Conservation (phyloP, 1,139 yeast genomes). For the Saccharomyces hybrid region DNA sequence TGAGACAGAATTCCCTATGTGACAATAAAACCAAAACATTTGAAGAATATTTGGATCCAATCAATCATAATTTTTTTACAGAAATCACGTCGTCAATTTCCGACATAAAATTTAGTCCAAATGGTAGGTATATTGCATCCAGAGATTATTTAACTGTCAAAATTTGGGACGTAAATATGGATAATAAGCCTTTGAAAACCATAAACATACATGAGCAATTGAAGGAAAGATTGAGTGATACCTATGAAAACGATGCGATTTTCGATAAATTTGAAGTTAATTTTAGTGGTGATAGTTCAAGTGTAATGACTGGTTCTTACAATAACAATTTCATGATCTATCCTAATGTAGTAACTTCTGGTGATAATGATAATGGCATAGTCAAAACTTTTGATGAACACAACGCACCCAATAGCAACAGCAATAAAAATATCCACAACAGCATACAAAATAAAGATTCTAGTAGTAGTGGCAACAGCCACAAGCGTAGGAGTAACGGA, state of each 20-base stretch:
- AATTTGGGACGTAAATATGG: slow-evolving; percentile 98
- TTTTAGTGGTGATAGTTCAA: slow-evolving; percentile 86
- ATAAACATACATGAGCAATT: slow-evolving; percentile 94
- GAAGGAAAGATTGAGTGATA: slow-evolving; percentile 88
- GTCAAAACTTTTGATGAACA: slow-evolving; percentile 16
- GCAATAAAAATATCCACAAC: slow-evolving; percentile 13
- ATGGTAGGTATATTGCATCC: slow-evolving; percentile 90
- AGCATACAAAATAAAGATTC: slow-evolving; percentile 14
- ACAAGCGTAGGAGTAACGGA: slow-evolving; percentile 1
- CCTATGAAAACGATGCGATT: slow-evolving; percentile 96
- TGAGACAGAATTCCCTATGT: slow-evolving; percentile 93
- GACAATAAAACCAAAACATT: slow-evolving; percentile 83
- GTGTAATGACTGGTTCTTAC: slow-evolving; percentile 95
- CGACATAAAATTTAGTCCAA: slow-evolving; percentile 85
- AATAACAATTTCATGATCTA: slow-evolving; percentile 95
- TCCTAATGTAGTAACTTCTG: slow-evolving; percentile 59
- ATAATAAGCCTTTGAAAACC: slow-evolving; percentile 85
- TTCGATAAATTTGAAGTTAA: slow-evolving; percentile 97
- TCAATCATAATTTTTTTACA: slow-evolving; percentile 90
- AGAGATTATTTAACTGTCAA: slow-evolving; percentile 97
- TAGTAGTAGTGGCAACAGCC: slow-evolving; percentile 4
- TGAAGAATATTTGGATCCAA: slow-evolving; percentile 91
- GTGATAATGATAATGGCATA: slow-evolving; percentile 15
- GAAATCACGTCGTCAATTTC: slow-evolving; percentile 94
- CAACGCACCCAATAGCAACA: slow-evolving; percentile 5